phyloP scores from a whole-genome alignment of 2,329 filamentous ascomycete species.

The Exophiala sp. region DNA sequence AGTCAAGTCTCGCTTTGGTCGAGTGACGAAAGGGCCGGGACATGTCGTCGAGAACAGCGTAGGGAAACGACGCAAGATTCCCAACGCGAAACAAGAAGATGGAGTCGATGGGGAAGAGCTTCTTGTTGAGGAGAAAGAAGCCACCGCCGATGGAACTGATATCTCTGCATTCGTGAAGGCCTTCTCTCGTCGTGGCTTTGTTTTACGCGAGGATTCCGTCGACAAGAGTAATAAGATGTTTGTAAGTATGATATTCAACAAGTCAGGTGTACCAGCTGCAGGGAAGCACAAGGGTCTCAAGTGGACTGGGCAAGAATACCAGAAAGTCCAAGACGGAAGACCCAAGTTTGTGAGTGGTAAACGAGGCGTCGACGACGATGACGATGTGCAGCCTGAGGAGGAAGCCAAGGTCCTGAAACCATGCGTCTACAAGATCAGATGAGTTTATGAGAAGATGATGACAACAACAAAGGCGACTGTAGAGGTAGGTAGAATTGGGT shows the following conservation, averaged over 20 bases:
- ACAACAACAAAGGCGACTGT: not conserved
- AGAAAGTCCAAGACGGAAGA: constrained; percentile 35
- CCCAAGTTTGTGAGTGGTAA: constrained; percentile 28
- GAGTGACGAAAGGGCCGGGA: constrained; percentile 46
- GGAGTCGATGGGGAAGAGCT: constrained; percentile 55
- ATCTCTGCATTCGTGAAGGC: constrained; percentile 84
- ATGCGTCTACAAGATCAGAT: constrained; percentile 91
- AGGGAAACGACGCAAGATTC: constrained; percentile 55
- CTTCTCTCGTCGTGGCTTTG: constrained; percentile 74
- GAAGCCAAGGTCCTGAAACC: constrained; percentile 79
- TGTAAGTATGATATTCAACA: constrained; percentile 92
- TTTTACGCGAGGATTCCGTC: constrained; percentile 69
- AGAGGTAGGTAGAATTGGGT: not conserved
- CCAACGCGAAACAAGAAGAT: constrained; percentile 39
- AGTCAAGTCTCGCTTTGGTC: constrained; percentile 87
- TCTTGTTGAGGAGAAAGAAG: constrained; percentile 46
- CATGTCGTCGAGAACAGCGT: constrained; percentile 64
- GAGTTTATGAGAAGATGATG: not conserved
- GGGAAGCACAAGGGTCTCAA: constrained; percentile 63
- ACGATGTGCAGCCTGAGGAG: constrained; percentile 55
- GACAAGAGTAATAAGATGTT: constrained; percentile 97
- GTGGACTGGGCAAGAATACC: constrained; percentile 35
- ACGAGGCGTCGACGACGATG: constrained; percentile 59
- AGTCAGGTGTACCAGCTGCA: constrained; percentile 68
- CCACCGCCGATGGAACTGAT: constrained; percentile 69